A percentile compares a stretch with the other conserved stretches of the same genome.
Conservation (phyloP, 768 basidiomycete genomes). For the Mycena sanguinolenta region DNA sequence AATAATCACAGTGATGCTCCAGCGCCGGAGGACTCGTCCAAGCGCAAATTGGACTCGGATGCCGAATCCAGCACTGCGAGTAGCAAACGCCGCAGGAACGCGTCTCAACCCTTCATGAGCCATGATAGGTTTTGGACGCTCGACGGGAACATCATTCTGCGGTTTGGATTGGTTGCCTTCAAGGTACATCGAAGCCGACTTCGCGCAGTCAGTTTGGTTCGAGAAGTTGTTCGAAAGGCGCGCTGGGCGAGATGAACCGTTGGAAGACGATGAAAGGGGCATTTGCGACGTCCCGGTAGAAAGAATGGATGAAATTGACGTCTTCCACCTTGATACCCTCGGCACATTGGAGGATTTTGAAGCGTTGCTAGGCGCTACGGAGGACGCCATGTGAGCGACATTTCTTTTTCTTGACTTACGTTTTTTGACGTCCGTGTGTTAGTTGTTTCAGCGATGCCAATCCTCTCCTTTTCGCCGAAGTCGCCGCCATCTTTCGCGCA, state of each 20-base stretch:
- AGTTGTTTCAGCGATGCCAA: constrained; percentile 41
- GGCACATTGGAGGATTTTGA: constrained; percentile 31
- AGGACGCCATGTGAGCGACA: constrained; percentile 38
- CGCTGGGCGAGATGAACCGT: constrained; percentile 11
- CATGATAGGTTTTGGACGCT: constrained; percentile 40
- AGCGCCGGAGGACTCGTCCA: too few relatives aligned
- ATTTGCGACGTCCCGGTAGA: constrained; percentile 9
- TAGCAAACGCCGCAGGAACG: constrained; percentile 28
- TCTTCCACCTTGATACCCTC: constrained; percentile 10
- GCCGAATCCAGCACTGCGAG: too few relatives aligned
- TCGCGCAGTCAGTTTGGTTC: constrained; percentile 41
- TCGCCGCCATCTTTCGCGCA: constrained; percentile 51
- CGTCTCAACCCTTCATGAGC: constrained; percentile 30
- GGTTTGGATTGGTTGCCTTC: constrained; percentile 38
- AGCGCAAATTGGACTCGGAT: too few relatives aligned
- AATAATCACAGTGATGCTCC: too few relatives aligned
- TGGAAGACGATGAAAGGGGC: constrained; percentile 12
- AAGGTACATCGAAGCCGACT: constrained; percentile 44
- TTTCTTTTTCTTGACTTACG: neutral
- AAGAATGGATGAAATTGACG: constrained; percentile 20
- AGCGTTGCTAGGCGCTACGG: constrained; percentile 35
- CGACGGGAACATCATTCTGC: constrained; percentile 43
- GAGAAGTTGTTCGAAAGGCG: constrained; percentile 36
- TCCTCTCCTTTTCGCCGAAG: constrained; percentile 42
- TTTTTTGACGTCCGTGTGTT: neutral